phyloP scores from a whole-genome alignment of 331 rosid genomes.

The Arachis monticola region DNA sequence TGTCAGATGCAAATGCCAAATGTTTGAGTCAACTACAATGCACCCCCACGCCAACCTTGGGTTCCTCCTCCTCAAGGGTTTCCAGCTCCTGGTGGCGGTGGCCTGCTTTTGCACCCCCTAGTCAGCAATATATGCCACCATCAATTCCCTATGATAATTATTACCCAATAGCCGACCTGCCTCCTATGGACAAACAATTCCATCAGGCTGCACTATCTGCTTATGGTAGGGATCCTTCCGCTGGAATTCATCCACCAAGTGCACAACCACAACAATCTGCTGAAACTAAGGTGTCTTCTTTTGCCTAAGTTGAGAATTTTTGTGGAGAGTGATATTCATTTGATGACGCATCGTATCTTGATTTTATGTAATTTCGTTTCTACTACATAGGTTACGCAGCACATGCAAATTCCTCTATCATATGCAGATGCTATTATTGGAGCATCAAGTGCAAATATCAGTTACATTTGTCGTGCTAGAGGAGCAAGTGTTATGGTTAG shows the following conservation, averaged over 20 bases:
- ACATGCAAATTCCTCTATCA: too few relatives aligned
- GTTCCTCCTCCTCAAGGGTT: conserved; percentile 51
- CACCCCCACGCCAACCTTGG: conserved; percentile 50
- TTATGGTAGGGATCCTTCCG: too few relatives aligned
- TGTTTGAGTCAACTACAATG: conserved; percentile 50
- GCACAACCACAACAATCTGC: conserved; percentile 45
- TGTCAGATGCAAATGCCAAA: conserved; percentile 57
- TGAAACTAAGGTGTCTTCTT: too few relatives aligned
- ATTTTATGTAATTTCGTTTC: too few relatives aligned
- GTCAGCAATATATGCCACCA: conserved; percentile 50
- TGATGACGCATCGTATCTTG: too few relatives aligned
- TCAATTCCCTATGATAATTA: conserved; percentile 48
- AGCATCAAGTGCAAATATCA: too few relatives aligned
- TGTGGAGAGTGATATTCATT: too few relatives aligned
- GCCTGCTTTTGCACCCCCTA: conserved; percentile 47
- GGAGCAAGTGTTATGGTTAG: too few relatives aligned
- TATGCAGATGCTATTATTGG: too few relatives aligned
- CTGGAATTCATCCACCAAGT: conserved; percentile 46
- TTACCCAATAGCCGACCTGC: conserved; percentile 41
- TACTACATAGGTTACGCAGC: too few relatives aligned
- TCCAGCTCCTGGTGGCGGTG: conserved; percentile 44
- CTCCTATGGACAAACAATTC: conserved; percentile 11
- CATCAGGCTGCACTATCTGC: conserved; percentile 40
- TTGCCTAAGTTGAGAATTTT: neutral
- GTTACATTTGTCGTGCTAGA: too few relatives aligned